Evolutionary conservation across 768 basidiomycete genomes (phyloP).

Genomic region (Filobasidium wieringae): DNA sequence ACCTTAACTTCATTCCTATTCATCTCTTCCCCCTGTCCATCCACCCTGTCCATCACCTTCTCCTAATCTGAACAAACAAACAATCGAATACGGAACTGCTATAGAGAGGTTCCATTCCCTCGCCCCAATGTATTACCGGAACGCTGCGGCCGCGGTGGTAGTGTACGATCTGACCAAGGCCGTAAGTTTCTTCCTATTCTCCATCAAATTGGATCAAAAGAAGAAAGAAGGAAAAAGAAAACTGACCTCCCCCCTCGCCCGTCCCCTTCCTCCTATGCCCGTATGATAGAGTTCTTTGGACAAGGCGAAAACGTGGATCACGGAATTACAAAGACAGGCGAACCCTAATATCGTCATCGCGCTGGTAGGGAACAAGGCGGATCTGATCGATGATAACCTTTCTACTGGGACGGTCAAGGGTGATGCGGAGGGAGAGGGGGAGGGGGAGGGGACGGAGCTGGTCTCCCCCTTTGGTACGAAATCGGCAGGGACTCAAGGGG

Average conservation of each 20-base stretch:
- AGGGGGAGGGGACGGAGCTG: no score
- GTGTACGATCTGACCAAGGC: constrained; percentile 97
- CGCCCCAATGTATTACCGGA: constrained; percentile 98
- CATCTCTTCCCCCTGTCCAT: not conserved
- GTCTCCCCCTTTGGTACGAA: no score
- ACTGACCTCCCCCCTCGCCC: no score
- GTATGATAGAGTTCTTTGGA: constrained; percentile 53
- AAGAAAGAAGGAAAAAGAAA: no score
- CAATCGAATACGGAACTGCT: constrained; percentile 42
- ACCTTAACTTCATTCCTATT: not conserved
- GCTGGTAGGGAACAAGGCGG: constrained; percentile 92
- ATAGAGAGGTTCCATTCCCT: constrained; percentile 97
- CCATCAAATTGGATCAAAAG: no score
- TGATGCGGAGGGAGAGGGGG: not conserved
- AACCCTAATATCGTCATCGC: constrained; percentile 99
- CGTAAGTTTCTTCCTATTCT: constrained; percentile 15
- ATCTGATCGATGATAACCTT: not conserved
- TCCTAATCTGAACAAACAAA: constrained; percentile 70
- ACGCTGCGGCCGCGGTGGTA: constrained; percentile 93
- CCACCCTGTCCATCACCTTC: not conserved
- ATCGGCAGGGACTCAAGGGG: not conserved
- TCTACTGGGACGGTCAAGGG: not conserved
- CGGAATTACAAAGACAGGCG: constrained; percentile 95
- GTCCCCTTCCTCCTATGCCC: no score
- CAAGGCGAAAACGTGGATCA: constrained; percentile 99